Evolutionary conservation across 306 rosid species (phyloP), one percentile per base, ranked within the genome.

Genomic region (Aeschynomene evenia): DNA sequence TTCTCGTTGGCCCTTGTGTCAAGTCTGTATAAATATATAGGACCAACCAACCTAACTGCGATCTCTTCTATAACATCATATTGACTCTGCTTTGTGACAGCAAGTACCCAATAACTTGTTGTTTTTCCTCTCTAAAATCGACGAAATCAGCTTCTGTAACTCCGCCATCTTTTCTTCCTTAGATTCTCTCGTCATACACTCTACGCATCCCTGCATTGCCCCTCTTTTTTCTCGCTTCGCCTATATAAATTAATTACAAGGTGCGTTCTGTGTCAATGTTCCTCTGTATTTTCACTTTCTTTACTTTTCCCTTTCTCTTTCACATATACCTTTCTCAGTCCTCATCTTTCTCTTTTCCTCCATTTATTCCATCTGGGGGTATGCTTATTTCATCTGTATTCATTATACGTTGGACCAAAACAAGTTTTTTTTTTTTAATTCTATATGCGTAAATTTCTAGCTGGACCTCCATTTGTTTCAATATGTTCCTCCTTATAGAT

Each of bases 141-240:
- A 36, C 61, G 3, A 36, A 52, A 22, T 0, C 18, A 40, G 16
- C 7, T 45, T 46, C 49, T 31, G 24, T 26, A 33, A 28, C 60
- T 70, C 75, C 70, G 31, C 71, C 70, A 15, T 49, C 78, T 16
- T 58, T 66, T 14, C 63, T 55, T 45, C 39, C n/a, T 57, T 18
- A 12, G 28, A 4, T 50, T 72, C 33, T 33, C 63, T 23, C 22
- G 43, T 22, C 55, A 33, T 64, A 9, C 57, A 14, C 40, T 26
- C 7, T 55, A 11, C 68, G 14, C 68, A 14, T 18, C 45, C 31
- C 37, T n/a, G 1, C 71, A 65, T 26, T 66, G 9, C 20, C 24
- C 56, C 82, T 73, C 74, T 79, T 81, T 77, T 72, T 68, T 57
- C 40, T 68, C 85, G 72, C 45, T 54, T 12, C 57, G 12, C 12